Evolutionary conservation across 176 grass and related monocot genomes (phyloP).

Genomic region (Musa troglodytarum): DNA sequence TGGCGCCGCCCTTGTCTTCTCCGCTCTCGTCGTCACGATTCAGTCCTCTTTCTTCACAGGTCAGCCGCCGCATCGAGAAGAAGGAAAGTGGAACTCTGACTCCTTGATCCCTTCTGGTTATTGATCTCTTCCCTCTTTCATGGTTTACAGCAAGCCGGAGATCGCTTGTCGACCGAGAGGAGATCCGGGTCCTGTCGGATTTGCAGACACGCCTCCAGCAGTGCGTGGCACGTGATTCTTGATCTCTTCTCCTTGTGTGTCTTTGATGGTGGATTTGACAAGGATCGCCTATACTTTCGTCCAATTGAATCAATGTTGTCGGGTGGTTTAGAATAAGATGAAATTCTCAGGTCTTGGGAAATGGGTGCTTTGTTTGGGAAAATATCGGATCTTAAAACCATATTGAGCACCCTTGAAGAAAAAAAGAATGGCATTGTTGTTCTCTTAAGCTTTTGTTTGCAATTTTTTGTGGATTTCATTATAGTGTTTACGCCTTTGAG

Average conservation of each 20-base stretch:
- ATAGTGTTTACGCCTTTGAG: neutral
- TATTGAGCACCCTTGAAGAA: neutral
- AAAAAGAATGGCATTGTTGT: neutral
- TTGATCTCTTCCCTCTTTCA: neutral
- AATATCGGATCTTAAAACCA: neutral
- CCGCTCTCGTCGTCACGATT: slow-evolving; percentile 64
- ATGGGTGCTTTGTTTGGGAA: no score
- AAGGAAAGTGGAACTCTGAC: slow-evolving; percentile 7
- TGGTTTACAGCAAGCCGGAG: slow-evolving; percentile 15
- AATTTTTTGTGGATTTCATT: neutral
- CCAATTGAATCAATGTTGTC: neutral
- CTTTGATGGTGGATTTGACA: neutral
- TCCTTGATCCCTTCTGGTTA: neutral
- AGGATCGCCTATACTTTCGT: neutral
- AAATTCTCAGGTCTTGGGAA: no score
- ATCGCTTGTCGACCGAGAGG: slow-evolving; percentile 42
- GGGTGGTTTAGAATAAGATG: neutral
- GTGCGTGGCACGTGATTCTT: slow-evolving; percentile 52
- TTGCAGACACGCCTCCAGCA: slow-evolving; percentile 80
- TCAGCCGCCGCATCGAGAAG: slow-evolving; percentile 1
- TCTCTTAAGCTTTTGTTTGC: neutral
- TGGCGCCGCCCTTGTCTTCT: slow-evolving; percentile 57
- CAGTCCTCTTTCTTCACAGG: slow-evolving; percentile 74
- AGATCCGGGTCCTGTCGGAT: slow-evolving; percentile 45
- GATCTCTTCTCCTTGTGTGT: neutral